Evolutionary conservation across 1,284 basidiomycete genomes (phyloP), one percentile per base, ranked within the genome.

Genomic region (Ceratobasidium sp.): DNA sequence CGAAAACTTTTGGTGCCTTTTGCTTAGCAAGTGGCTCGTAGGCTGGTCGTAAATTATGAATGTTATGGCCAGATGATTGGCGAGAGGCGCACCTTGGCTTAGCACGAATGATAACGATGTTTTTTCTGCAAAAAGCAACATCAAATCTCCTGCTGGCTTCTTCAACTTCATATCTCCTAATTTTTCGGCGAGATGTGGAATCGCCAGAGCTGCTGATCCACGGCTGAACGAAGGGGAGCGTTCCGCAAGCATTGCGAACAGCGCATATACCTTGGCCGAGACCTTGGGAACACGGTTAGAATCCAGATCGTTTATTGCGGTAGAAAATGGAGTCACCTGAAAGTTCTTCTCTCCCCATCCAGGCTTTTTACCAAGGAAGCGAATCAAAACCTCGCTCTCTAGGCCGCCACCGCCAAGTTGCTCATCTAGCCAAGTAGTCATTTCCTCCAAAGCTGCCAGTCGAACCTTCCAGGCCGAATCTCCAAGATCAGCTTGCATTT

Each of bases 341-440:
- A 99, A 99, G 79, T 99, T 99, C 85, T 98, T 99, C 82, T 99
- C 97, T 48, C 87, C 88, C 96, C 95, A 98, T 0, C 97, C 96
- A 1, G 87, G 87, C 78, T 93, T 96, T 85, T 97, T 98, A 28
- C 88, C 90, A 65, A 99, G 82, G 76, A 93, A 92, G n/a, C 97
- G 87, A 18, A 98, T 88, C 58, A 99, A 80, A 10, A 99, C 87
- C 80, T 99, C 97, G 28, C 92, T 89, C 76, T 99, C 97, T 0
- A 95, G 82, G 0, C 86, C 84, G 41, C 87, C 86, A 14, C 88
- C 86, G 45, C 39, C 59, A 16, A 87, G 85, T 4, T 85, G 84
- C 16, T 81, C 80, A 74, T 92, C 90, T 4, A 95, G 82, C 97
- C 97, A 99, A 5, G 84, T 82, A 4, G 87, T 85, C 88, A 99